phyloP scores from a whole-genome alignment of 768 basidiomycete species.

The Cyathus striatus region DNA sequence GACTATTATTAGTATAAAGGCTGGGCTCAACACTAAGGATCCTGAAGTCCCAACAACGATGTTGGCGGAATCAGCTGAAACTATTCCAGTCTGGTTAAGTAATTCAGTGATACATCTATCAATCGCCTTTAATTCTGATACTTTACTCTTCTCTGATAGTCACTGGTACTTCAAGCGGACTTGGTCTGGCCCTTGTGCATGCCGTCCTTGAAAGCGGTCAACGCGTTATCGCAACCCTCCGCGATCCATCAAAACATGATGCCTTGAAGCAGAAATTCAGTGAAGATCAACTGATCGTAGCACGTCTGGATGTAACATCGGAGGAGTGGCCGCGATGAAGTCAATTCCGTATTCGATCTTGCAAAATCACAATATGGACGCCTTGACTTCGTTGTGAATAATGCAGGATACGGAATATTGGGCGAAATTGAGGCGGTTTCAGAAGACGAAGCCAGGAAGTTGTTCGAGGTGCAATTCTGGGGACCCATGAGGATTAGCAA shows the following conservation, averaged over 20 bases:
- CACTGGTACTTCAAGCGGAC: background rate
- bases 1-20: too few relatives aligned
- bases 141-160: too few relatives aligned
- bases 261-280: background rate
- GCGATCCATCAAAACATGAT: background rate
- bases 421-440: background rate
- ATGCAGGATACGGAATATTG: background rate
- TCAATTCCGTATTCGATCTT: background rate
- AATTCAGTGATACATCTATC: too few relatives aligned
- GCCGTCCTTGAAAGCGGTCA: background rate
- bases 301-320: background rate
- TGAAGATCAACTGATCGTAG: background rate
- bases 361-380: background rate
- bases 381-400: background rate
- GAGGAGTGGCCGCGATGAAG: background rate
- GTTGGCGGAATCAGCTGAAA: too few relatives aligned
- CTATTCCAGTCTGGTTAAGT: too few relatives aligned
- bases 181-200: background rate
- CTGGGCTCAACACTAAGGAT: too few relatives aligned
- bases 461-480: background rate
- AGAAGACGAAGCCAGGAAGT: background rate
- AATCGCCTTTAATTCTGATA: too few relatives aligned
- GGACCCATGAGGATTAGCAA: background rate
- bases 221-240: background rate
- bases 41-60: too few relatives aligned